Percentiles rank a stretch among this genome's conserved stretches.
phyloP scores from a whole-genome alignment of 768 basidiomycete genomes.

The Termitomyces sp. region DNA sequence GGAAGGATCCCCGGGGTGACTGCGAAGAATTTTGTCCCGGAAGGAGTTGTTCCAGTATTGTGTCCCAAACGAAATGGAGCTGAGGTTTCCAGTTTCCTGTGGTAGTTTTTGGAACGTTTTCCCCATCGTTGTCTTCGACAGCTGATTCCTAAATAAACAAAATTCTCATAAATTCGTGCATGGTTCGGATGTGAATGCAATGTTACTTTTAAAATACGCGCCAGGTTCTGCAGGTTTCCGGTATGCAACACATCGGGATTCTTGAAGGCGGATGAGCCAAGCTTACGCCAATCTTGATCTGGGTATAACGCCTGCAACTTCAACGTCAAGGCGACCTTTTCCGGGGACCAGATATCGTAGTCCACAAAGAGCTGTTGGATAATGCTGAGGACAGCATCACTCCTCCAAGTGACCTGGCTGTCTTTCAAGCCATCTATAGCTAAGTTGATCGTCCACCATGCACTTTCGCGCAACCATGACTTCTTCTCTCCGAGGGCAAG shows the following conservation, averaged over 20 bases:
- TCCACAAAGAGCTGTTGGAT: slow-evolving; percentile 54
- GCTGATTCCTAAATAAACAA: slow-evolving; percentile 48
- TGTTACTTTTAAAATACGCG: slow-evolving; percentile 76
- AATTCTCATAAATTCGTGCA: slow-evolving; percentile 14
- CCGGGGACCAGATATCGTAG: slow-evolving; percentile 72
- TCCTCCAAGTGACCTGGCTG: slow-evolving; percentile 70
- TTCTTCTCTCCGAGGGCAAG: slow-evolving; percentile 76
- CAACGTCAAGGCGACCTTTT: slow-evolving; percentile 81
- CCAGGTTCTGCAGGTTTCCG: slow-evolving; percentile 71
- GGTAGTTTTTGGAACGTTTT: slow-evolving; percentile 47
- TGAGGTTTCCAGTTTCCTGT: slow-evolving; percentile 81
- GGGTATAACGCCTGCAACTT: slow-evolving; percentile 64
- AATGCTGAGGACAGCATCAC: slow-evolving; percentile 52
- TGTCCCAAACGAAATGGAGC: slow-evolving; percentile 89
- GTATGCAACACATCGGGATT: slow-evolving; percentile 63
- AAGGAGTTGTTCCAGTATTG: slow-evolving; percentile 76
- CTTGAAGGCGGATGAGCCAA: slow-evolving; percentile 76
- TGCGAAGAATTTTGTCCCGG: slow-evolving; percentile 39
- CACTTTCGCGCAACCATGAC: slow-evolving; percentile 88
- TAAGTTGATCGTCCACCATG: slow-evolving; percentile 78
- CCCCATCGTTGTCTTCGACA: slow-evolving; percentile 50
- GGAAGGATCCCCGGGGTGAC: slow-evolving; percentile 63
- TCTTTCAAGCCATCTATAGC: slow-evolving; percentile 59
- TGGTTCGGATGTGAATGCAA: background rate
- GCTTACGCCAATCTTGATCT: slow-evolving; percentile 62